Base-by-base conservation (phyloP, 1,284 basidiomycete genomes). In the Anthracocystis walkeri region DNA sequence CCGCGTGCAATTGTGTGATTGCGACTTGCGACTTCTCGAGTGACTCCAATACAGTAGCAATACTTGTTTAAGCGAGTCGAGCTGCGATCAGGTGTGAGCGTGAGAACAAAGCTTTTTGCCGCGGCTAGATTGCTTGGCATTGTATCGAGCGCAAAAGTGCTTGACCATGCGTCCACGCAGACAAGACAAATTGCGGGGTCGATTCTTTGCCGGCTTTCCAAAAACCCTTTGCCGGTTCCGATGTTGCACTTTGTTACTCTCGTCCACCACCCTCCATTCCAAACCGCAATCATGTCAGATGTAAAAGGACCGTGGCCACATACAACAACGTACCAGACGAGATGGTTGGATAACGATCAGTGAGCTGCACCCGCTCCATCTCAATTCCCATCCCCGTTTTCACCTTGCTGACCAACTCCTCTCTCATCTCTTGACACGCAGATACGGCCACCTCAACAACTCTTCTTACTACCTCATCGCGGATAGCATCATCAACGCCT, bases 291-390 rank as follows among this genome's bases (percentile, higher is more conserved):
- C 8, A 72, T 65, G 69, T 29, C 63, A 27, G 56, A 72, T 48
- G 52, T 64, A 40, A 52, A 62, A 41, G 69, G 50, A 35, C 27
- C 49, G 2, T 75, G 72, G 72, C 72, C 72, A 3, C 63, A 75
- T 45, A 52, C 23, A 18, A 33, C 51, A 1, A 65, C 52, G 0
- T 75, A 75, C 52, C 66, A 75, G 45, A 73, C 77, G 5, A 63
- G 77, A n/a, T 79, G 77, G 77, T 33, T 79, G 16, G 77, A 79
- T 53, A 79, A 79, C 27, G 77, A 79, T 42, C 75, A 77, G 66
- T 74, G n/a, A 73, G 70, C 55, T 16, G 10, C 27, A 14, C 48
- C 3, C 27, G 2, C 20, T 20, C 7, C n/a, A n/a, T 1, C 2
- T 42, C 20, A 7, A 42, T 6, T n/a, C 27, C 4, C 7, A 4